A percentile compares a stretch with the other conserved stretches of the same genome.
Conservation (phyloP, 73 alveolate species). For the Stentor roeselii region DNA sequence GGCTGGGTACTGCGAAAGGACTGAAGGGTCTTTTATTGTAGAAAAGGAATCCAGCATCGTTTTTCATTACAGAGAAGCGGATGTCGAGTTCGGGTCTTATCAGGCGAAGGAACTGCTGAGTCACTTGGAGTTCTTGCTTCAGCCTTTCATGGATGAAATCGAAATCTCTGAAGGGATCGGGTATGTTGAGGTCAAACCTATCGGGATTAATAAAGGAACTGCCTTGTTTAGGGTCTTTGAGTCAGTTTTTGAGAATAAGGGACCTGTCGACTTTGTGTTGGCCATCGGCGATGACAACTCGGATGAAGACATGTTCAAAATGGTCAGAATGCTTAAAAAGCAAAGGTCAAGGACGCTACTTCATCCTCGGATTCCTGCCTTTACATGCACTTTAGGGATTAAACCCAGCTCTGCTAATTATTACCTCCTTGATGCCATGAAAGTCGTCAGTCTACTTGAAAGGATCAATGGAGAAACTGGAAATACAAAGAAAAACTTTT, state of each 20-base stretch:
- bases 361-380: neutral
- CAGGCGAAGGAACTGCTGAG: conserved; percentile 53
- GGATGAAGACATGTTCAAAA: conserved; percentile 73
- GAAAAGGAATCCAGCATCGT: conserved; percentile 51
- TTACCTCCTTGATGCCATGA: neutral
- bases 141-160: conserved; percentile 20
- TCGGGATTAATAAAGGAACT: conserved; percentile 28
- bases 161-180: conserved; percentile 25
- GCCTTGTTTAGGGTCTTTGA: neutral
- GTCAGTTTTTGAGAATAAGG: conserved; percentile 27
- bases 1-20: conserved; percentile 12
- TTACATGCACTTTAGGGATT: conserved; percentile 24
- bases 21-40: conserved; percentile 72
- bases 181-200: conserved; percentile 27
- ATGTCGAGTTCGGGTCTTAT: conserved; percentile 61
- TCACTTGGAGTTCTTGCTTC: conserved; percentile 25
- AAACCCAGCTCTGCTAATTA: conserved; percentile 16
- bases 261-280: conserved; percentile 53
- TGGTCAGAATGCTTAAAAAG: conserved; percentile 46
- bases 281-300: conserved; percentile 67
- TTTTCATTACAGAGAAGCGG: conserved; percentile 53
- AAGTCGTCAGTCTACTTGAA: neutral
- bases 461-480: neutral
- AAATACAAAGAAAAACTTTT: neutral
- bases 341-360: conserved; percentile 25